phyloP scores from a whole-genome alignment of 2,329 filamentous ascomycete genomes.

The Aspergillus melleus region DNA sequence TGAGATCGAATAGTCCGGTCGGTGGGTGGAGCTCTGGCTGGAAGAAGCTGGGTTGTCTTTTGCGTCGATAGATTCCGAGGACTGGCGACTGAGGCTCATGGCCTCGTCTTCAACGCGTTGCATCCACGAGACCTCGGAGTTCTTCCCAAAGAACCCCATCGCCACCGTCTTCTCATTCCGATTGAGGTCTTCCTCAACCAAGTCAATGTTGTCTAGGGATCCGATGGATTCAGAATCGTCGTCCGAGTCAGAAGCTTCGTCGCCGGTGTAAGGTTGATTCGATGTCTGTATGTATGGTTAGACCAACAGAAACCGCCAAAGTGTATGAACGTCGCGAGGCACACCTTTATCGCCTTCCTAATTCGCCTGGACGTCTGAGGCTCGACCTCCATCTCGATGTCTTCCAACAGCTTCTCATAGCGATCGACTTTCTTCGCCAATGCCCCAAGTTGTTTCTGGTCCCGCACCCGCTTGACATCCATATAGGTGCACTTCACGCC shows the following conservation, averaged over 20 bases:
- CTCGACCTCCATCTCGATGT: conserved; percentile 27
- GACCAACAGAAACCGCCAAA: background rate
- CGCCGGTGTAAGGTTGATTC: conserved; percentile 1
- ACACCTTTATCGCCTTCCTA: conserved; percentile 27
- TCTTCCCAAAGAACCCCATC: conserved; percentile 45
- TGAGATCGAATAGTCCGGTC: conserved; percentile 21
- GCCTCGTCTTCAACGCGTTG: conserved; percentile 36
- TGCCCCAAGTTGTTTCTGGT: conserved; percentile 33
- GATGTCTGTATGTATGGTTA: background rate
- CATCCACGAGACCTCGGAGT: conserved; percentile 46
- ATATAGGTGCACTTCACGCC: conserved; percentile 28
- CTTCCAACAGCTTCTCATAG: conserved; percentile 30
- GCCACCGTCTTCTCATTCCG: conserved; percentile 35
- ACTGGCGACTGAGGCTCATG: conserved; percentile 18
- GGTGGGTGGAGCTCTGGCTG: background rate
- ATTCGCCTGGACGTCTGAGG: conserved; percentile 21
- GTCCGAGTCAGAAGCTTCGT: conserved; percentile 19
- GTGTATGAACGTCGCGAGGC: background rate
- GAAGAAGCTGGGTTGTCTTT: background rate
- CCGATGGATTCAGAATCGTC: conserved; percentile 30
- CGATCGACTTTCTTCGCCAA: conserved; percentile 25
- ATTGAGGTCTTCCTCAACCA: conserved; percentile 44
- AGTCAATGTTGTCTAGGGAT: conserved; percentile 43
- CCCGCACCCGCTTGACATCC: conserved; percentile 37
- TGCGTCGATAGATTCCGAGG: conserved; percentile 2